Evolutionary conservation across 352 stramenopile genomes (phyloP).

Genomic region (Phytopythium chamaehyphon): DNA sequence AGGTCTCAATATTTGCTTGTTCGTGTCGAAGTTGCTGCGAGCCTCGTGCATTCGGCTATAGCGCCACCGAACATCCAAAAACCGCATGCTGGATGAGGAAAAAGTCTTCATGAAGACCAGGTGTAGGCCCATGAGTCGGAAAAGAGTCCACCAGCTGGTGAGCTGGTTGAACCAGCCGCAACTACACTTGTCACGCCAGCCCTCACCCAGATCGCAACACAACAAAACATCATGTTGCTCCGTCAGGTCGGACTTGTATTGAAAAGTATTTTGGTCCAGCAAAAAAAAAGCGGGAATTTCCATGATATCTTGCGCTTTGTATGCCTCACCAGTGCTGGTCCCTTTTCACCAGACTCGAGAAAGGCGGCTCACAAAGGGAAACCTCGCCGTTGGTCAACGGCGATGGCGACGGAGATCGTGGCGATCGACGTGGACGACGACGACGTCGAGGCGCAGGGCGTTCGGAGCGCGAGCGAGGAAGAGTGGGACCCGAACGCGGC

Average conservation of each 20-base stretch:
- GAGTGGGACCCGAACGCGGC: constrained; percentile 27
- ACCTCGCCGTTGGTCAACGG: constrained; percentile 13
- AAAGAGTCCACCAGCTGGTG: too few species aligned
- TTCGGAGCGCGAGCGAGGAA: constrained; percentile 21
- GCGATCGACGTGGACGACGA: constrained; percentile 1
- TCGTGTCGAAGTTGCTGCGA: constrained; percentile 6
- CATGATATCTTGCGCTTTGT: too few species aligned
- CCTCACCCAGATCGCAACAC: too few species aligned
- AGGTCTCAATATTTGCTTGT: constrained; percentile 2
- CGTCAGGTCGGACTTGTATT: too few species aligned
- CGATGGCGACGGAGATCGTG: constrained; percentile 9
- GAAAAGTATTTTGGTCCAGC: not conserved
- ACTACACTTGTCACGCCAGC: too few species aligned
- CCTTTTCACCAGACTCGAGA: constrained; percentile 6
- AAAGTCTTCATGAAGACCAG: too few species aligned
- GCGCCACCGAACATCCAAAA: too few species aligned
- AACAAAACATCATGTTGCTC: too few species aligned
- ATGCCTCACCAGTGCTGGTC: not conserved
- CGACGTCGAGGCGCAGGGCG: not conserved
- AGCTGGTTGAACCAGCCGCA: too few species aligned
- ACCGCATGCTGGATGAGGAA: too few species aligned
- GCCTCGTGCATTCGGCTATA: constrained; percentile 1
- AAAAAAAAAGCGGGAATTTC: constrained; percentile 3
- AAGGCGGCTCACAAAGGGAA: constrained; percentile 7
- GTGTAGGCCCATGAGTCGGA: too few species aligned